A percentile compares a stretch with the other conserved stretches of the same genome.
These are phyloP conservation scores for Hymenoscyphus albidus DNA, from an alignment of 2,329 filamentous ascomycete species.

Conservation along the genomic window DNA sequence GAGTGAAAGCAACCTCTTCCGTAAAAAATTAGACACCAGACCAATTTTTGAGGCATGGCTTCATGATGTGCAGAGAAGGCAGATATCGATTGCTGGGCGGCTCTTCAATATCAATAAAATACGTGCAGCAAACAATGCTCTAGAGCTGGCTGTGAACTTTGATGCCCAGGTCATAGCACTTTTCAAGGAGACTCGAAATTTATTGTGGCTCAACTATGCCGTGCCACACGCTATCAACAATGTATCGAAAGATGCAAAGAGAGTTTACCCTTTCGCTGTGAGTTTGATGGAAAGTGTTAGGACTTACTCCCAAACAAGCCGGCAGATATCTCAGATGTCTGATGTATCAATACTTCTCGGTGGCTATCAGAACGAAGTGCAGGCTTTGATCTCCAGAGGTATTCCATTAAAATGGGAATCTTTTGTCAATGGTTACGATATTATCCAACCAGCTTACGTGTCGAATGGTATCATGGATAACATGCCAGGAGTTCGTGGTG, in stretches of 20 bases:
- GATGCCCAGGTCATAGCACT: slow-evolving; percentile 94
- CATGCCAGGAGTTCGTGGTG: slow-evolving; percentile 49
- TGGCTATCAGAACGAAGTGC: slow-evolving; percentile 88
- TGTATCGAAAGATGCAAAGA: slow-evolving; percentile 96
- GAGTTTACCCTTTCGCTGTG: slow-evolving; percentile 96
- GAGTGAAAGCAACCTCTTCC: slow-evolving; percentile 87
- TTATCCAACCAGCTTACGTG: slow-evolving; percentile 62
- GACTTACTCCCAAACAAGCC: slow-evolving; percentile 82
- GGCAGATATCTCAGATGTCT: slow-evolving; percentile 78
- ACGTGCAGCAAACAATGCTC: slow-evolving; percentile 80
- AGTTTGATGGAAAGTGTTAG: slow-evolving; percentile 99
- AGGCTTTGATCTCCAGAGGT: slow-evolving; percentile 77
- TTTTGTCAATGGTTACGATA: slow-evolving; percentile 93
- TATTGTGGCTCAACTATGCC: slow-evolving; percentile 91
- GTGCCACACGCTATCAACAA: slow-evolving; percentile 93
- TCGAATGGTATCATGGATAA: slow-evolving; percentile 58
- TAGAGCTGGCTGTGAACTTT: slow-evolving; percentile 93
- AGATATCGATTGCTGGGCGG: slow-evolving; percentile 86
- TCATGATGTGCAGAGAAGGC: slow-evolving; percentile 79
- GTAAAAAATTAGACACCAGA: slow-evolving; percentile 90
- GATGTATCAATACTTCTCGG: slow-evolving; percentile 84
- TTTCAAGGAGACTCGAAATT: slow-evolving; percentile 96
- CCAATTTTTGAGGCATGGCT: slow-evolving; percentile 96
- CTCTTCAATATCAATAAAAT: slow-evolving; percentile 88
- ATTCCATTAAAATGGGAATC: slow-evolving; percentile 94